Conservation (phyloP, 306 rosid species). For the Vigna trinervia region DNA sequence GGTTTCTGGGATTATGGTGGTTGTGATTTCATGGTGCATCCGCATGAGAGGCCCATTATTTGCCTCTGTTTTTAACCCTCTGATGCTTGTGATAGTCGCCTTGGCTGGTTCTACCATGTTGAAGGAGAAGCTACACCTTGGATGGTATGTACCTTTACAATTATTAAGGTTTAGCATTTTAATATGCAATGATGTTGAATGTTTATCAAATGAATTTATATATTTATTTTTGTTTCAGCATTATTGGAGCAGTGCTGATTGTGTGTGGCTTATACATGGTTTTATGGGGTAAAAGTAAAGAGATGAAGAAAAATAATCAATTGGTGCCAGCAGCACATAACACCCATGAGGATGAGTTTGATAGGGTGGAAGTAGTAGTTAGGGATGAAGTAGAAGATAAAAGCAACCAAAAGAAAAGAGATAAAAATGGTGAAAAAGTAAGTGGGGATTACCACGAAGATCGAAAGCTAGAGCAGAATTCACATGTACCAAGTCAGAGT, state of each 20-base stretch:
- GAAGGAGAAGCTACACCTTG: conserved; percentile 51
- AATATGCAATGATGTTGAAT: too few species aligned
- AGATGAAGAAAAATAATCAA: conserved; percentile 47
- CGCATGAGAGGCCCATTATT: conserved; percentile 53
- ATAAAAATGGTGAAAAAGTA: not conserved
- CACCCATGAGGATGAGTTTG: not conserved
- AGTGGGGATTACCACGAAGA: not conserved
- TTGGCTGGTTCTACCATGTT: conserved; percentile 44
- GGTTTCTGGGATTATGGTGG: conserved; percentile 43
- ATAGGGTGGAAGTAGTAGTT: conserved; percentile 10
- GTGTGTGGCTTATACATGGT: conserved; percentile 54
- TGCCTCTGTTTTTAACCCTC: conserved; percentile 53
- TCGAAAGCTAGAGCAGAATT: not conserved
- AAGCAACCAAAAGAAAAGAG: not conserved
- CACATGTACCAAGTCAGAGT: not conserved
- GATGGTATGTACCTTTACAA: conserved; percentile 33
- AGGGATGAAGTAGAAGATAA: conserved; percentile 11
- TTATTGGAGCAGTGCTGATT: conserved; percentile 52
- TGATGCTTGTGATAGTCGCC: conserved; percentile 49
- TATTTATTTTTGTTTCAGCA: conserved; percentile 33
- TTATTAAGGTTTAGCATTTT: not conserved
- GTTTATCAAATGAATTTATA: too few species aligned
- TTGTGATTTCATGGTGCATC: conserved; percentile 46
- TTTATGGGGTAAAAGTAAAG: conserved; percentile 65
- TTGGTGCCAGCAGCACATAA: conserved; percentile 30